phyloP scores from a whole-genome alignment of 2,329 filamentous ascomycete genomes.

The Ramularia collo-cygni region DNA sequence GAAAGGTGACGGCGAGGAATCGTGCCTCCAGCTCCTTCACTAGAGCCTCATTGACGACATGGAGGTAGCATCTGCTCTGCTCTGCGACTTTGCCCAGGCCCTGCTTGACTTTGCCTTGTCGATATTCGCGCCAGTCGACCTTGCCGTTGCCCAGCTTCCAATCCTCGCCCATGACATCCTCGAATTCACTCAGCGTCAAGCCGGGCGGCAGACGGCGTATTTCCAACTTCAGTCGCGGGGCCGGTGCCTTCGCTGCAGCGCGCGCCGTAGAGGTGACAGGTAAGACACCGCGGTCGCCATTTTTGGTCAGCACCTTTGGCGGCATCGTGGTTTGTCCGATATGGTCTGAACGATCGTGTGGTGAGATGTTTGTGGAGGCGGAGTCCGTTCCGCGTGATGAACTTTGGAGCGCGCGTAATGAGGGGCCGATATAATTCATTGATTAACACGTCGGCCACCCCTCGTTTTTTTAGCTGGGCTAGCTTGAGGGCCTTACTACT shows the following conservation, averaged over 20 bases:
- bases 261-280: conserved; percentile 28
- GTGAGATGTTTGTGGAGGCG: no score
- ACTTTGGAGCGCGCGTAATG: no score
- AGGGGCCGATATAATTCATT: no score
- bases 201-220: conserved; percentile 80
- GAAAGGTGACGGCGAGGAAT: conserved; percentile 64
- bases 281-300: conserved; percentile 23
- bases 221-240: conserved; percentile 72
- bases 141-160: conserved; percentile 78
- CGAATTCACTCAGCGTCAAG: conserved; percentile 73
- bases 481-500: no score
- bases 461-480: no score
- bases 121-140: conserved; percentile 76
- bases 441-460: no score
- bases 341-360: no score
- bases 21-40: conserved; percentile 61
- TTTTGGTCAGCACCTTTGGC: conserved; percentile 28
- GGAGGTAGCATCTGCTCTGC: conserved; percentile 75
- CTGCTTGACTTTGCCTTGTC: conserved; percentile 65
- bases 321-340: conserved; percentile 18
- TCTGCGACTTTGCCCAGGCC: conserved; percentile 79
- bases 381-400: no score
- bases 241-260: conserved; percentile 36
- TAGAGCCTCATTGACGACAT: conserved; percentile 65
- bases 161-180: conserved; percentile 62